Percentiles rank a stretch among this genome's conserved stretches.
phyloP scores from a whole-genome alignment of 2,329 filamentous ascomycete species.

The Cercospora zeina region DNA sequence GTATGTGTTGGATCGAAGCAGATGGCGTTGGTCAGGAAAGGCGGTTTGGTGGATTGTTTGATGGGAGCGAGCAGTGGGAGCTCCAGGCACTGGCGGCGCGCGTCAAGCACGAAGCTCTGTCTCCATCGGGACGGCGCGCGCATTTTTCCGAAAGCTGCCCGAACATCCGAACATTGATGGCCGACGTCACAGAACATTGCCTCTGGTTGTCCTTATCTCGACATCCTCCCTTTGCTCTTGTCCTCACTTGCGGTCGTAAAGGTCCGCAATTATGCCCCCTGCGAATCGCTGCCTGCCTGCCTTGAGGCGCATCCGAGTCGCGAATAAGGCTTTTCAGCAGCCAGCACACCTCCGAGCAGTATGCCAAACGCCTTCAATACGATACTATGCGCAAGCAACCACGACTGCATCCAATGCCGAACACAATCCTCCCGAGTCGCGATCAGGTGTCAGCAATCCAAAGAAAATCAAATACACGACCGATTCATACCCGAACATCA shows the following conservation, averaged over 20 bases:
- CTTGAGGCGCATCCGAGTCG: conserved; percentile 37
- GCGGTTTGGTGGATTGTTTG: conserved; percentile 12
- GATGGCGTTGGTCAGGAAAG: conserved; percentile 7
- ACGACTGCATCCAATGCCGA: conserved; percentile 39
- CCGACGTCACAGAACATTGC: conserved; percentile 6
- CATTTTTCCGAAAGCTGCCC: conserved; percentile 13
- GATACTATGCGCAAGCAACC: conserved; percentile 33
- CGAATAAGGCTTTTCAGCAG: conserved; percentile 38
- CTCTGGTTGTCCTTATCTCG: conserved; percentile 8
- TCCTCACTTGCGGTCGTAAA: neutral
- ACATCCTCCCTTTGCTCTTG: neutral
- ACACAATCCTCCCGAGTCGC: conserved; percentile 33
- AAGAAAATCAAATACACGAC: conserved; percentile 71
- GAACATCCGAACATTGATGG: conserved; percentile 11
- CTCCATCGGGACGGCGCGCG: neutral
- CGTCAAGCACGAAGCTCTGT: conserved; percentile 5
- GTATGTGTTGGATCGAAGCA: neutral
- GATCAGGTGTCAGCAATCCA: conserved; percentile 36
- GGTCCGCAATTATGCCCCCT: conserved; percentile 29
- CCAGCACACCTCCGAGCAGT: conserved; percentile 32
- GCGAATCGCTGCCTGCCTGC: conserved; percentile 34
- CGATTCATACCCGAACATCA: conserved; percentile 79
- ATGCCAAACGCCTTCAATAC: conserved; percentile 26
- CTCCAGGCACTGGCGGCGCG: conserved; percentile 19
- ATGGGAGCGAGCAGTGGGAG: conserved; percentile 15